Base-by-base conservation (phyloP, 139 green algal genomes). In the Edaphochlamys debaryana region DNA sequence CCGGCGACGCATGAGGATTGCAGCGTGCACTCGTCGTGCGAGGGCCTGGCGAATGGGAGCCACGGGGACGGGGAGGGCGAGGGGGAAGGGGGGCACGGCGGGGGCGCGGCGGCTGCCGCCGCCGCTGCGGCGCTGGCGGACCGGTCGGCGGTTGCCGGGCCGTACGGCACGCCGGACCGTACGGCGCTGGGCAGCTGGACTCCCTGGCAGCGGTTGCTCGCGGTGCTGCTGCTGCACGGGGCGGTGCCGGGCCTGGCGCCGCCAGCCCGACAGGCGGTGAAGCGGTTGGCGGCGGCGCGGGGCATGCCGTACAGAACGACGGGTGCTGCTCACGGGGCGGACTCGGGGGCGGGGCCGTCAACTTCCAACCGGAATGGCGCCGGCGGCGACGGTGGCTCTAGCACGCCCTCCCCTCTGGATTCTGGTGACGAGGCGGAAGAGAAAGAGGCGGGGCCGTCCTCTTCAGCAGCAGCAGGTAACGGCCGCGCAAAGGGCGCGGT, bases 191-290 rank as follows among this genome's bases (percentile, higher is more conserved):
- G 54, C 7, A 19, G 20, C 4, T 64, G 80, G 45, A 80, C 38
- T 7, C 67, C 75, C 2, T 88, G 83, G 83, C 71, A 85, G 54
- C 67, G 83, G 68, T 34, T 88, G 27, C 38, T 79, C 67, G 85
- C 77, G 38, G 85, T 77, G 23, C 52, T 82, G 69, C 80, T 91
- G 40, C 69, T 91, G 13, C 38, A 79, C 0, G 80, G 50, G 29
- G 20, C 87, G 19, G 87, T 66, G 34, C 41, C 62, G 78, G 58
- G 23, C 0, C n/a, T 66, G 20, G 67, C 79, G 25, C 45, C 70
- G 45, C 58, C 22, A n/a, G 15, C 19, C 15, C 37, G 62, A 17
- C 66, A 9, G 1, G 36, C 66, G 25, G 54, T 67, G 40, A 48
- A 68, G 70, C n/a, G n/a, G n/a, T n/a, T n/a, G n/a, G n/a, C n/a